A percentile compares a stretch with the other conserved stretches of the same genome.
Evolutionary conservation across 1,284 basidiomycete species (phyloP).

Genomic region (Pyrrhoderma lamaoense): DNA sequence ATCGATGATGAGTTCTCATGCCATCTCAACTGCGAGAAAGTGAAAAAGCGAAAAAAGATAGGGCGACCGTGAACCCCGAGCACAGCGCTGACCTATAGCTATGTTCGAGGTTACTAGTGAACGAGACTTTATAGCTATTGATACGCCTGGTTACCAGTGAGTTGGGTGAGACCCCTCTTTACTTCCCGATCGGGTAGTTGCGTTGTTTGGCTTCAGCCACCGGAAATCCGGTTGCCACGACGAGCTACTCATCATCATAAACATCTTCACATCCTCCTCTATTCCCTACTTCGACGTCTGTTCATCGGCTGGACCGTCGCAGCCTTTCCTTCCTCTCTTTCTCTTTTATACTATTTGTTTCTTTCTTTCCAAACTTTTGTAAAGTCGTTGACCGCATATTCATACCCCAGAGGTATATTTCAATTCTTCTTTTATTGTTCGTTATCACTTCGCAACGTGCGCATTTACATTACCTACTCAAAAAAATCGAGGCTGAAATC

Average conservation of each 20-base stretch:
- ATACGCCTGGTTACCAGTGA: too few relatives aligned
- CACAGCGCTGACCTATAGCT: too few relatives aligned
- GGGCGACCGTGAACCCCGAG: too few relatives aligned
- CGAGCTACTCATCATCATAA: constrained; percentile 20
- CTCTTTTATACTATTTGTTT: constrained; percentile 14
- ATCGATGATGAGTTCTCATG: too few relatives aligned
- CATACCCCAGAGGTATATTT: constrained; percentile 41
- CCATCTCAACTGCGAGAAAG: too few relatives aligned
- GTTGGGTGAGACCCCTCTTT: too few relatives aligned
- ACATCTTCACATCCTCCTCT: constrained; percentile 26
- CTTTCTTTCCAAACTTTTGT: neutral
- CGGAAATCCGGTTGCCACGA: too few relatives aligned
- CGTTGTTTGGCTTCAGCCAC: too few relatives aligned
- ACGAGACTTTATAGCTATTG: too few relatives aligned
- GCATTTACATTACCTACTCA: neutral
- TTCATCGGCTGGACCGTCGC: constrained; percentile 46
- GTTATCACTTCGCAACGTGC: constrained; percentile 18
- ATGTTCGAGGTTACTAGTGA: too few relatives aligned
- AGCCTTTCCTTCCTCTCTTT: constrained; percentile 20
- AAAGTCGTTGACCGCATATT: constrained; percentile 19
- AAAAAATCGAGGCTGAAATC: constrained; percentile 7
- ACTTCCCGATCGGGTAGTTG: too few relatives aligned
- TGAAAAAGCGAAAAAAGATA: too few relatives aligned
- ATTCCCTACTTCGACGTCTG: constrained; percentile 20
- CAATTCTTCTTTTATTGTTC: constrained; percentile 27